These are phyloP conservation scores for Carpinus viminea DNA, from an alignment of 306 rosid genomes.

Conservation along the genomic window DNA sequence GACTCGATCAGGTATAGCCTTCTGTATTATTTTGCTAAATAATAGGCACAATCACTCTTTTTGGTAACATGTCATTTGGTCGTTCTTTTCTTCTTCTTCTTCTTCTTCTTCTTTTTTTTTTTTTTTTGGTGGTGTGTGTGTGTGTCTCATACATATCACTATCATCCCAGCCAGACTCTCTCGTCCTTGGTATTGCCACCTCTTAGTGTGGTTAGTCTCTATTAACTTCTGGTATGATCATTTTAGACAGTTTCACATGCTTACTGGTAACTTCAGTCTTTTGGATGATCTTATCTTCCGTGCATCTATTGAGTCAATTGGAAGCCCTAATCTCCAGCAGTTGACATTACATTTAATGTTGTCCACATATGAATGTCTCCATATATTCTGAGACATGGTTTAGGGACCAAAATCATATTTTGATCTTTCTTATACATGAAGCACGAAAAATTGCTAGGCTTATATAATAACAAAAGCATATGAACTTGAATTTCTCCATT, in stretches of 20 bases:
- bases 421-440: background rate
- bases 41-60: background rate
- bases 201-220: background rate
- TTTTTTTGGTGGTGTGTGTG: no score
- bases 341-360: background rate
- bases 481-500: conserved; percentile 16
- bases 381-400: no score
- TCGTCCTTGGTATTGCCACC: background rate
- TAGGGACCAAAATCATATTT: background rate
- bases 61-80: background rate
- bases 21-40: conserved; percentile 1
- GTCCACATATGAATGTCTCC: background rate
- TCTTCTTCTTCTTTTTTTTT: background rate
- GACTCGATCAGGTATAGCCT: conserved; percentile 66
- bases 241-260: background rate
- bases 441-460: background rate
- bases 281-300: background rate
- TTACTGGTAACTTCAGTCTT: background rate
- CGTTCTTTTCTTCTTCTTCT: no score
- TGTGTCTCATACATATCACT: background rate
- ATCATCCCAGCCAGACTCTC: conserved; percentile 1
- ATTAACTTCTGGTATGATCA: background rate
- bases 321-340: background rate
- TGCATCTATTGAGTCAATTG: background rate
- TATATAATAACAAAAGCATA: conserved; percentile 8